Base-by-base conservation (phyloP, 371 early-diverging fungal species). In the Circinella umbellata region DNA sequence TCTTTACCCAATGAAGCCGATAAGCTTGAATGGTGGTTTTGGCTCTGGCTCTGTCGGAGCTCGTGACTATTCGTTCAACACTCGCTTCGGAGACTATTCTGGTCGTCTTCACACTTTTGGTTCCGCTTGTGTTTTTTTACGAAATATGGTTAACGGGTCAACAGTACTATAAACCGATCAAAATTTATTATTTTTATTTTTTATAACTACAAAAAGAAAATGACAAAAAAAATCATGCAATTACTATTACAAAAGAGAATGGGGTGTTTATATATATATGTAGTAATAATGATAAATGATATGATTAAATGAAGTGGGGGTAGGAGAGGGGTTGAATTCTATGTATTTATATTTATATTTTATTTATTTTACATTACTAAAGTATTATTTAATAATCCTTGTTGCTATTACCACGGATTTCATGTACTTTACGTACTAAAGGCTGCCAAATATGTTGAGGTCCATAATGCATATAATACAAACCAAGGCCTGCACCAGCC, bases 401-500 rank as follows among this genome's bases (percentile, higher is more conserved):
- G 27, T 48, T 39, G 20, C 48, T 17, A 17, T 27, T 65, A n/a
- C 36, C 42, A 27, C 73, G 69, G 18, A 73, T 64, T 18, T 69
- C 57, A 53, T 68, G 74, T 17, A 80, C 71, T 38, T 82, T 79
- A 37, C 71, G 67, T 15, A 80, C 67, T n/a, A 84, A 64, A 1
- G 85, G 85, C 15, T 66, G 61, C 90, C 90, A 89, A 15, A 89
- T 69, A 38, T 76, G 54, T 36, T 80, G 71, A 35, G 79, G 73
- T 8, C 91, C 91, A 63, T 81, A 85, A 47, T 81, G 68, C 66
- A 79, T 73, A 60, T 89, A 89, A 0, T 72, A 73, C 35, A 89
- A 47, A 13, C 89, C 91, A 60, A 84, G 69, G 7, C 77, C 54
- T n/a, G 88, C 85, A 46, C 91, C 91, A n/a, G 88, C 84, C 74